Conservation (phyloP, 306 rosid species). For the Inga oerstediana region DNA sequence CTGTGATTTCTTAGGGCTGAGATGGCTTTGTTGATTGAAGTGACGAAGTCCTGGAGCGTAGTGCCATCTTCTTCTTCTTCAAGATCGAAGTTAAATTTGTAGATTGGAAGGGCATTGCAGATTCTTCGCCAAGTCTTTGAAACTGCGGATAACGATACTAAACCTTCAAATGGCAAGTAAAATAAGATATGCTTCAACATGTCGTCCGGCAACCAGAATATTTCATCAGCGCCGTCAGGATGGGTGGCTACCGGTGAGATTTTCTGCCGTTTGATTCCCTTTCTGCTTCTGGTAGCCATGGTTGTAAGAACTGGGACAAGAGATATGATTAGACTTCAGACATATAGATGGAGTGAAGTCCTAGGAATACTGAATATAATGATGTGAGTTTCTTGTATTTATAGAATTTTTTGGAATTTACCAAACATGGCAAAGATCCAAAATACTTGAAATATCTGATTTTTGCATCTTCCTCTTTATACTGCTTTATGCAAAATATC, state of each 20-base stretch:
- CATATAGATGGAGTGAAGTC: neutral
- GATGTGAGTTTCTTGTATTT: neutral
- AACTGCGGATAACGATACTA: neutral
- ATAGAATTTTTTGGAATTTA: neutral
- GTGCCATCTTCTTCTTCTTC: neutral
- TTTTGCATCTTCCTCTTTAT: neutral
- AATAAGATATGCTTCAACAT: neutral
- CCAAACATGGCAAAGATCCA: neutral
- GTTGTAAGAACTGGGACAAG: neutral
- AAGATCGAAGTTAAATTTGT: neutral
- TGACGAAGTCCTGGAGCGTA: neutral
- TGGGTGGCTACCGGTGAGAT: no score
- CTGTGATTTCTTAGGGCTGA: neutral
- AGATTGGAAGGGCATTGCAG: neutral
- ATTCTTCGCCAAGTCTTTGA: conserved; percentile 4
- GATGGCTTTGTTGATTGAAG: neutral
- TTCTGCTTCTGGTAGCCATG: neutral
- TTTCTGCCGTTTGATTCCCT: neutral
- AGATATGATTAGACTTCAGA: neutral
- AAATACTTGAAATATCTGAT: neutral
- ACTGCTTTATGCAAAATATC: neutral
- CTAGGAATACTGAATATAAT: neutral
- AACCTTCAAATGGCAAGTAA: neutral
- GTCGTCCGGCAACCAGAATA: neutral
- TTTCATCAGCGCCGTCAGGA: neutral